Base-by-base conservation (phyloP, 129 eudicot genomes). In the Saposhnikovia divaricata region DNA sequence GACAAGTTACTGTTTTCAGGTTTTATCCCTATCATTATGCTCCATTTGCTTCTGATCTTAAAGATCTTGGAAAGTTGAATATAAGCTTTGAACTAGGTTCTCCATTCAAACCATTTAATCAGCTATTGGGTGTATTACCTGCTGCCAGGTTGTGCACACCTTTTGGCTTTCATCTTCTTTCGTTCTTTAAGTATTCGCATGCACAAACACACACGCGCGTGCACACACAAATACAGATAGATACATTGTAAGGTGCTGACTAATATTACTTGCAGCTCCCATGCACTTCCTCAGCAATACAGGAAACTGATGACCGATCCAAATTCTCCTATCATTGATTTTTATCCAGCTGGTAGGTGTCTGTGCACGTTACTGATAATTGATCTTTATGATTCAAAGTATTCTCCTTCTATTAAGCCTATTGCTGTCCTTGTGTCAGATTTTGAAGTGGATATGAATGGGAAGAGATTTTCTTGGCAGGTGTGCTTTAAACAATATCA, bases 21-120 rank as follows among this genome's bases (percentile, higher is more conserved):
- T 92, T 96, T 87, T 96, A 87, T 82, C 99, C 99, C 55, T 96
- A 96, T 73, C 99, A 96, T 89, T 96, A 96, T 87, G 99, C 99
- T 11, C 99, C 99, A 55, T 96, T 96, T 92, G 99, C 99, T 80
- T 96, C 99, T 72, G 99, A 96, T 88, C 97, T 96, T 69, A 96
- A 86, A 84, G 94, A 83, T 82, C 93, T 96, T 81, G 97, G 89
- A 39, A 88, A 89, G 73, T 78, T 96, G 87, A 76, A 87, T 83
- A 88, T 92, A 81, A 88, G 65, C 69, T 96, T 92, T 87, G 95
- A 96, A 81, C 78, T 96, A 25, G 97, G n/a, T n/a, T n/a, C n/a
- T n/a, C n/a, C n/a, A n/a, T n/a, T n/a, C n/a, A n/a, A n/a, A n/a
- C n/a, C n/a, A 55, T 95, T 95, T 76, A 93, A 95, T 86, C 99